Evolutionary conservation across 768 basidiomycete species (phyloP), one percentile per base, ranked within the genome.

Genomic region (Boletellus emodensis): DNA sequence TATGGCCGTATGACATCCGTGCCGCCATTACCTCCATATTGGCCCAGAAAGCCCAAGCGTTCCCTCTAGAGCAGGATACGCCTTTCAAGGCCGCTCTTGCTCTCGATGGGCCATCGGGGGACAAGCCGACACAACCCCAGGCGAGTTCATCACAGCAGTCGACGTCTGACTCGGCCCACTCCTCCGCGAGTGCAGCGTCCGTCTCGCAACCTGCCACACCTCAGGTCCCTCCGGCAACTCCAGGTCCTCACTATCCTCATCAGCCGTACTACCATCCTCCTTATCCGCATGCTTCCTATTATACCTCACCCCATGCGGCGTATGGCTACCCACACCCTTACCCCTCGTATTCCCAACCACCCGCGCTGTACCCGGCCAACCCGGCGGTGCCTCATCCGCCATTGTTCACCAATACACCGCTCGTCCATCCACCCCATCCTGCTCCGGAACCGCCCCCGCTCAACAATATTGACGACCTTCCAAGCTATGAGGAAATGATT

Each of bases 401-500:
- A 15, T 54, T 71, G 12, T 72, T 71, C 43, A 67, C 71, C 22
- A 72, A 65, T 44, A 59, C 71, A 14, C 61, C 71, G 7, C 67
- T 70, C 15, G 60, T 66, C 37, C 68, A 70, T 48, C 61, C 64
- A 43, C 54, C 69, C 2, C 68, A 72, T 15, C 48, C 64, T 38
- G 51, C 70, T 18, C 57, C 67, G 14, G 68, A 69, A 38, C 59
- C 55, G 1, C 58, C 55, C 33, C 53, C 64, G 2, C 56, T 53
- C 17, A 61, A 44, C 33, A 57, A 48, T 24, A 47, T 65, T 0
- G 77, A 76, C n/a, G 80, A 90, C 58, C 74, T 93, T 43, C 90
- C 90, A 7, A 87, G 85, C 55, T 94, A 94, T 50, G 90, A 94
- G 61, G 90, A 93, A 54, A 94, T 94, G 91, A 87, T 93, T 15